Evolutionary conservation across 129 eudicot species (phyloP), one percentile per base, ranked within the genome.

Genomic region (Pseudognaphalium luteoalbum): DNA sequence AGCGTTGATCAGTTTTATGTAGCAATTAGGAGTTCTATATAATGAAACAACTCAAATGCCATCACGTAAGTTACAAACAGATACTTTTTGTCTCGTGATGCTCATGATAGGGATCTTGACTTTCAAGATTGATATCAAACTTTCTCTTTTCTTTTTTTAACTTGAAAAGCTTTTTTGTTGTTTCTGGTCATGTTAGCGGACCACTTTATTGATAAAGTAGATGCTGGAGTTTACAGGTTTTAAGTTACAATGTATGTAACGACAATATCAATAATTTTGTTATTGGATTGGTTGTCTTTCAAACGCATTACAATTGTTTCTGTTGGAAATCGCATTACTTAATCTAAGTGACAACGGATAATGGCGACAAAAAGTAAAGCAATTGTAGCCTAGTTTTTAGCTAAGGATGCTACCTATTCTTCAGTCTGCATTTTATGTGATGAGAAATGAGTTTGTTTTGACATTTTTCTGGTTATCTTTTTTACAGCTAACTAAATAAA

Each of bases 1-100:
- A 93, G 84, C 96, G 98, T 80, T 93, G 68, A 81, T 72, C 68
- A 47, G 4, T 65, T 30, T 8, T 54, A 17, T 32, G 56, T 9
- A 12, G n/a, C 17, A 11, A 25, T 10, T 14, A 2, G 37, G 17
- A 61, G 5, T 61, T 22, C 4, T n/a, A 51, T 17, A 10, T 33
- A 32, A 3, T 6, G 22, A 59, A 29, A 39, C 73, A 68, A 42
- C 73, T 68, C 56, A 22, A 21, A 10, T 68, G 56, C 35, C 35
- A 41, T 52, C 20, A 17, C 29, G 5, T 39, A 35, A 76, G 35
- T 16, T 60, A 42, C 68, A 70, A 70, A 35, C 50, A 14, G 8
- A 72, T 44, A 47, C 1, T 41, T 58, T 78, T 70, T 33, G 65
- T 61, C 66, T 33, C 73, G 0, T 4, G 66, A 50, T 34, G 54